A percentile compares a stretch with the other conserved stretches of the same genome.
Evolutionary conservation across 2,329 filamentous ascomycete species (phyloP).

Genomic region (Daldinia sp.): DNA sequence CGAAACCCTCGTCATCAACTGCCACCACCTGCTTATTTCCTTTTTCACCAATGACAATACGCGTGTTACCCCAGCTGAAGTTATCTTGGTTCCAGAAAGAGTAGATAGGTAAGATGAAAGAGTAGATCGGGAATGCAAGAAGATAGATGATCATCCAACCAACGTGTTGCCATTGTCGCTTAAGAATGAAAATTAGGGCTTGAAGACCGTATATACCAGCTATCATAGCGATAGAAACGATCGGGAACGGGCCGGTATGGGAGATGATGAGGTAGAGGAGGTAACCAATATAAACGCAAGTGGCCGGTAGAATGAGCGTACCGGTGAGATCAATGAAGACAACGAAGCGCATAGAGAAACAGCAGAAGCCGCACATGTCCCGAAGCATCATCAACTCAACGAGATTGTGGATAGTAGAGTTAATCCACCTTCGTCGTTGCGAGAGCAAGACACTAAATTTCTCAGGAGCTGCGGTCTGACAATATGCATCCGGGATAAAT

Average conservation of each 20-base stretch:
- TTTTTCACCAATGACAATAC: slow-evolving; percentile 95
- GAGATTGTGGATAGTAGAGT: slow-evolving; percentile 97
- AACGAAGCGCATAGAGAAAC: slow-evolving; percentile 97
- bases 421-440: slow-evolving; percentile 99
- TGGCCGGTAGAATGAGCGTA: slow-evolving; percentile 91
- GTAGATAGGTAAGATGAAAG: slow-evolving; percentile 90
- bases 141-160: slow-evolving; percentile 99
- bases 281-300: slow-evolving; percentile 86
- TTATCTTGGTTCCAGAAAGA: slow-evolving; percentile 99
- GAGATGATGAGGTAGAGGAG: slow-evolving; percentile 84
- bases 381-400: slow-evolving; percentile 89
- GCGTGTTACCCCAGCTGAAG: slow-evolving; percentile 98
- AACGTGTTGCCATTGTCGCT: slow-evolving; percentile 97
- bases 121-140: slow-evolving; percentile 94
- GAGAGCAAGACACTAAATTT: slow-evolving; percentile 94
- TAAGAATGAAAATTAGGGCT: slow-evolving; percentile 94
- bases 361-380: slow-evolving; percentile 98
- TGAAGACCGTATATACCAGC: slow-evolving; percentile 95
- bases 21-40: slow-evolving; percentile 91
- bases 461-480: slow-evolving; percentile 92
- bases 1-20: slow-evolving; percentile 85
- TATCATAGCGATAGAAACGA: slow-evolving; percentile 90
- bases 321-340: slow-evolving; percentile 95
- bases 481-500: slow-evolving; percentile 93
- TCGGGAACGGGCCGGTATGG: slow-evolving; percentile 78